Evolutionary conservation across 164 flowering plant genomes (phyloP).

Genomic region (Tetracentron sinense): DNA sequence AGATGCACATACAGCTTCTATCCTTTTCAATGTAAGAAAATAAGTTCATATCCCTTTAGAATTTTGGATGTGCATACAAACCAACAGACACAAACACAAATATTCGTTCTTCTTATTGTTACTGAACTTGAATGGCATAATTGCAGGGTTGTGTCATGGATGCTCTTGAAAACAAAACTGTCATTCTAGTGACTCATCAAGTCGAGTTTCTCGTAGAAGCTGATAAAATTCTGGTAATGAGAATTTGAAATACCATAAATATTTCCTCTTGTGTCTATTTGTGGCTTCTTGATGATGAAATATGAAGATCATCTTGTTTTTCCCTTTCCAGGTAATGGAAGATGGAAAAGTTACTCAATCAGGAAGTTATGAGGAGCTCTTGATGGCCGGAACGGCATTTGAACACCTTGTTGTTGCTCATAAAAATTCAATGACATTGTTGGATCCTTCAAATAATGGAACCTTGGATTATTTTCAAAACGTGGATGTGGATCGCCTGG

Average conservation of each 20-base stretch:
- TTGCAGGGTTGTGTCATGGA: slow-evolving; percentile 78
- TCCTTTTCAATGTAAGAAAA: slow-evolving; percentile 60
- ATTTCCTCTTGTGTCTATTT: background rate
- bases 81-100: background rate
- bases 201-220: slow-evolving; percentile 76
- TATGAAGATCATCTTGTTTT: background rate
- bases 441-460: slow-evolving; percentile 21
- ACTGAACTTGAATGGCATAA: slow-evolving; percentile 5
- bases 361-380: slow-evolving; percentile 64
- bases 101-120: background rate
- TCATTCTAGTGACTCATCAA: slow-evolving; percentile 89
- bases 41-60: background rate
- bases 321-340: slow-evolving; percentile 54
- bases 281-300: background rate
- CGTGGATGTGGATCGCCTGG: background rate
- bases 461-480: slow-evolving; percentile 9
- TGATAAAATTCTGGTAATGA: slow-evolving; percentile 63
- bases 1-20: slow-evolving; percentile 87
- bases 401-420: slow-evolving; percentile 83
- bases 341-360: slow-evolving; percentile 58
- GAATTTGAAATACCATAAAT: background rate
- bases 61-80: background rate
- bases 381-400: slow-evolving; percentile 60
- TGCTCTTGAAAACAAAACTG: slow-evolving; percentile 59
- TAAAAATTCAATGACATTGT: slow-evolving; percentile 41